phyloP scores from a whole-genome alignment of 2,329 filamentous ascomycete genomes.

The Colletotrichum sp. region DNA sequence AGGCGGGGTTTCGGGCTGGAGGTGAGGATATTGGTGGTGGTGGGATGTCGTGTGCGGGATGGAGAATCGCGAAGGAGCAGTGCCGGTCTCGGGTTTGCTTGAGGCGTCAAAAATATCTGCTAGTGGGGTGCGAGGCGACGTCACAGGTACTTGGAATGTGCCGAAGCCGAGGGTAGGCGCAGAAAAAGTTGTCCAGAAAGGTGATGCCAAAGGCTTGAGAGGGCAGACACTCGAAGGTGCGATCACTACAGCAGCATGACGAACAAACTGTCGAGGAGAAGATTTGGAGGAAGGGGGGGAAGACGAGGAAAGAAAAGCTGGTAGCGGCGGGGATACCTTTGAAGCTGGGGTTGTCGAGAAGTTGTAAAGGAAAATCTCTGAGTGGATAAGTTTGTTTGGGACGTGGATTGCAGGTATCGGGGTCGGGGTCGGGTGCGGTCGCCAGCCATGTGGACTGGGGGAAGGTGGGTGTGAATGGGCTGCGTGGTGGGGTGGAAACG shows the following conservation, averaged over 20 bases:
- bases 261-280: conserved; percentile 1
- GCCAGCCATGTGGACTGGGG: conserved; percentile 10
- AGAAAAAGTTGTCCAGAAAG: background rate
- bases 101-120: conserved; percentile 20
- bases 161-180: conserved; percentile 19
- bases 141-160: conserved; percentile 13
- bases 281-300: background rate
- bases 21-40: background rate
- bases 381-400: conserved; percentile 23
- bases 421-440: conserved; percentile 20
- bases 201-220: background rate
- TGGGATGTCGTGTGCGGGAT: conserved; percentile 7
- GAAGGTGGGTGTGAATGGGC: conserved; percentile 8
- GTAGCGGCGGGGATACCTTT: background rate
- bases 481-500: conserved; percentile 2
- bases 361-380: conserved; percentile 23
- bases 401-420: conserved; percentile 11
- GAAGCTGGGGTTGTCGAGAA: conserved; percentile 23
- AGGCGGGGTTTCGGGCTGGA: background rate
- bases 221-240: conserved; percentile 10
- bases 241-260: conserved; percentile 20
- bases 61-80: conserved; percentile 16
- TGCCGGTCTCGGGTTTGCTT: conserved; percentile 21
- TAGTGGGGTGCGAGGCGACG: conserved; percentile 21
- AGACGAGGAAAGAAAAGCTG: conserved; percentile 1